Base-by-base conservation (phyloP, 805 yeast species). In the Cyberlindnera euphorbiiphila region DNA sequence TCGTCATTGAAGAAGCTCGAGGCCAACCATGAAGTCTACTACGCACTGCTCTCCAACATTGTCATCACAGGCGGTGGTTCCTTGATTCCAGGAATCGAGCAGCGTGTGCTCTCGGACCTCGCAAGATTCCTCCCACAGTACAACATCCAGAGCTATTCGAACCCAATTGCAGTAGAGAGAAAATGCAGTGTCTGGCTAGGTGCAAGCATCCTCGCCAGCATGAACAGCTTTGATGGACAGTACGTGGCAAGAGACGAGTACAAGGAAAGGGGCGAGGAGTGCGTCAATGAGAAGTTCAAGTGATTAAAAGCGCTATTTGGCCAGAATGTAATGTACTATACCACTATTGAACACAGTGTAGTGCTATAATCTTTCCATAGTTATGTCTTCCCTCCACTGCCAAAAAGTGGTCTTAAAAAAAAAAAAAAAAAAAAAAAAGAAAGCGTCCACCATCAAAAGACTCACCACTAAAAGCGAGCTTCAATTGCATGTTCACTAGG, bases 161-260 rank as follows among this genome's bases (percentile, higher is more conserved):
- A 76, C 10, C 88, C 89, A 22, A 73, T 71, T 45, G 55, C 76
- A 8, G 64, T 68, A 32, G 94, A 85, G 58, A 71, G 94, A 53
- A 67, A 71, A 39, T 75, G 73, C 53, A 74, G 85, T 24, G 71
- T 83, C 4, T 85, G 93, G 91, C 72, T 84, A 30, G 95, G 95
- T 13, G 91, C 91, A 4, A 74, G 84, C 45, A 82, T 85, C 21
- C 66, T 85, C 37, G 77, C 88, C 7, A 76, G 84, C 18, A 69
- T 85, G 60, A 91, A 89, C 36, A 79, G 87, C 4, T 85, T 85
- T 66, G 94, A 85, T 52, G 87, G 80, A 55, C 68, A 76, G 62
- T 84, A 88, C 84, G 81, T 85, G 6, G 71, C 79, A 14, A 74
- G 72, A 47, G 72, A 69, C 33, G 94, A 85, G 53, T 85, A 76